Evolutionary conservation across 2,329 filamentous ascomycete species (phyloP), one percentile per base, ranked within the genome.

Genomic region (Plenodomus lindquistii): DNA sequence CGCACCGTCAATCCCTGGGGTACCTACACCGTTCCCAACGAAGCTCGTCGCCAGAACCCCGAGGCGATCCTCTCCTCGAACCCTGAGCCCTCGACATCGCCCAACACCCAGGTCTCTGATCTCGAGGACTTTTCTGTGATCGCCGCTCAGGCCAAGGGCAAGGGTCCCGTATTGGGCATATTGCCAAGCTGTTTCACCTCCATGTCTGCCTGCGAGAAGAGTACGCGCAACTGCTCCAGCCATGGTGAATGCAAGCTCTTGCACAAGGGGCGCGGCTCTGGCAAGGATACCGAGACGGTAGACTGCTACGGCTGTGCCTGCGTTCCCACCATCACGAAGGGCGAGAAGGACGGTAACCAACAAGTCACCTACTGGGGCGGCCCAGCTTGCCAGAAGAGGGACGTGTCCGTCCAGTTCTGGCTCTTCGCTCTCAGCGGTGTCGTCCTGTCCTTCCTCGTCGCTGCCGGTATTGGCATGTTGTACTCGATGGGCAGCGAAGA

Each of bases 391-490:
- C 85, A 94, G 69, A 99, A 97, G 84, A 83, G 87, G 72, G 93
- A 99, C 67, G 79, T 97, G 43, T 95, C 91, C 70, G 83, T 86
- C 21, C 86, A 88, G 4, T 97, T 99, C 76, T 95, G 91, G 84
- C 77, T 99, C 42, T 85, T 99, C 62, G 82, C 84, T 11, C 85
- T 86, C 7, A 88, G 94, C 61, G 86, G 83, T 3, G 75, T 97
- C 40, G 74, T 85, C 31, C 77, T 95, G 54, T 75, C 94, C 1
- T 81, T 83, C 39, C 74, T 89, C 31, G 75, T 95, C 21, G 80
- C 79, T 31, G 86, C 88, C 69, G 85, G 84, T 10, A 86, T 97
- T 60, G 85, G 86, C 5, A 77, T 96, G 79, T 73, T 99, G 44
- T 94, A 87, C 73, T 86, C 79, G 54, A 89, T 97, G 65, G 94